Conservation (phyloP, 805 yeast genomes). For the Kazachstania kunashirensis region DNA sequence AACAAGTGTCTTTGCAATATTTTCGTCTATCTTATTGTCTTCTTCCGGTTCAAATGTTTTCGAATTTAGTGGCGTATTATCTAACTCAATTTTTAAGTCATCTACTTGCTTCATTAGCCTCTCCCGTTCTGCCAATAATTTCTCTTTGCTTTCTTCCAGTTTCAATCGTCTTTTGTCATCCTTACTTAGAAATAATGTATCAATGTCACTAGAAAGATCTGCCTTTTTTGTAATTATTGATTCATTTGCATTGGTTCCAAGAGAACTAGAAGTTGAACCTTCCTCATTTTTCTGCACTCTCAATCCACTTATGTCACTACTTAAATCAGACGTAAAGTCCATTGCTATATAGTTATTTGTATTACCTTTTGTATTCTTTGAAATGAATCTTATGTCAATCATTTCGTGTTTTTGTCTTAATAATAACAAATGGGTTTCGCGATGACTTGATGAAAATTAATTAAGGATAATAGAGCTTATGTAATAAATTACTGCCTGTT, state of each 20-base stretch:
- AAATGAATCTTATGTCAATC: not conserved
- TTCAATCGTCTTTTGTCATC: constrained; percentile 11
- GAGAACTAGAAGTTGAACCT: constrained; percentile 1
- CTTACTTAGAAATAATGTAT: constrained; percentile 6
- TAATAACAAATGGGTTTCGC: not conserved
- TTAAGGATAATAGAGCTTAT: no score
- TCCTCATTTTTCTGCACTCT: not conserved
- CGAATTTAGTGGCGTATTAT: not conserved
- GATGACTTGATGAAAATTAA: no score
- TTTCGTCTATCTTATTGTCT: constrained; percentile 4
- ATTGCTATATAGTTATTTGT: constrained; percentile 8
- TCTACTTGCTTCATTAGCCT: constrained; percentile 14
- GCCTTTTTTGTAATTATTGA: not conserved
- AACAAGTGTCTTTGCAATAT: constrained; percentile 7
- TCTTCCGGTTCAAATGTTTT: constrained; percentile 1
- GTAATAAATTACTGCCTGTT: not conserved
- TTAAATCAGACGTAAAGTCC: constrained; percentile 23
- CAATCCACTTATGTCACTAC: not conserved
- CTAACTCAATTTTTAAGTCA: constrained; percentile 2
- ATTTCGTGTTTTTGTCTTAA: not conserved
- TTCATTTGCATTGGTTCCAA: not conserved
- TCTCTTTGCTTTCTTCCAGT: constrained; percentile 17
- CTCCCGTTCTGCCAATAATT: constrained; percentile 13
- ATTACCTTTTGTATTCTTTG: not conserved
- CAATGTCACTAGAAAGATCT: constrained; percentile 4